These are phyloP conservation scores for Camellia granthamiana DNA, from an alignment of 148 eudicot genomes.

Conservation along the genomic window DNA sequence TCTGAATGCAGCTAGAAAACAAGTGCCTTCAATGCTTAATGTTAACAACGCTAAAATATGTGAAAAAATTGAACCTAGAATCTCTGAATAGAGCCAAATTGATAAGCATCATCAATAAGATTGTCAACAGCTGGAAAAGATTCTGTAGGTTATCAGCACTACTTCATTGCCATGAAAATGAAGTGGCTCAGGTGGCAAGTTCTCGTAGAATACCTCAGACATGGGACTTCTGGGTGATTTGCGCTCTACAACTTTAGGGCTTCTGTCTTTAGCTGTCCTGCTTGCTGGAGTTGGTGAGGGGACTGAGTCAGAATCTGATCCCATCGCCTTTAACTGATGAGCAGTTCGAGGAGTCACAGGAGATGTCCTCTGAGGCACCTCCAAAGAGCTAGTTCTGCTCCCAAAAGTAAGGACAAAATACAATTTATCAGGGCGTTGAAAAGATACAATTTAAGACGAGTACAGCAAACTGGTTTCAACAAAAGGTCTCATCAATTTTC, in stretches of 20 bases:
- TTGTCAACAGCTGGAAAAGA: neutral
- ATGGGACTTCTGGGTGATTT: constrained; percentile 60
- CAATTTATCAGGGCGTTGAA: neutral
- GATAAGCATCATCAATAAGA: neutral
- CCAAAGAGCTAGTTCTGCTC: constrained; percentile 50
- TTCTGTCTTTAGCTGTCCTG: constrained; percentile 58
- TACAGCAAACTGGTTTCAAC: neutral
- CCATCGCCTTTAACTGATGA: constrained; percentile 48
- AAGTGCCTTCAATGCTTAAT: neutral
- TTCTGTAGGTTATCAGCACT: neutral
- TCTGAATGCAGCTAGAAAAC: neutral
- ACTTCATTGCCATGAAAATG: neutral
- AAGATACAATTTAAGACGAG: neutral
- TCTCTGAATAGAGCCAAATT: neutral
- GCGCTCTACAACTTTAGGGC: constrained; percentile 66
- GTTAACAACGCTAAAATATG: neutral
- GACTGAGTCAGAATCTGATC: constrained; percentile 46
- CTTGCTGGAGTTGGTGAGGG: constrained; percentile 52
- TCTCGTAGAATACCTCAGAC: constrained; percentile 49
- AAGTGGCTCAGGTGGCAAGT: neutral
- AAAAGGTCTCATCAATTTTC: neutral
- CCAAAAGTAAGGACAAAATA: constrained; percentile 1
- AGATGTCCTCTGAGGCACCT: constrained; percentile 55
- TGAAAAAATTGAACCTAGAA: neutral
- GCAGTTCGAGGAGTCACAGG: constrained; percentile 47